A percentile compares a stretch with the other conserved stretches of the same genome.
Evolutionary conservation across 2,329 filamentous ascomycete species (phyloP).

Genomic region (Penicillium sp.): DNA sequence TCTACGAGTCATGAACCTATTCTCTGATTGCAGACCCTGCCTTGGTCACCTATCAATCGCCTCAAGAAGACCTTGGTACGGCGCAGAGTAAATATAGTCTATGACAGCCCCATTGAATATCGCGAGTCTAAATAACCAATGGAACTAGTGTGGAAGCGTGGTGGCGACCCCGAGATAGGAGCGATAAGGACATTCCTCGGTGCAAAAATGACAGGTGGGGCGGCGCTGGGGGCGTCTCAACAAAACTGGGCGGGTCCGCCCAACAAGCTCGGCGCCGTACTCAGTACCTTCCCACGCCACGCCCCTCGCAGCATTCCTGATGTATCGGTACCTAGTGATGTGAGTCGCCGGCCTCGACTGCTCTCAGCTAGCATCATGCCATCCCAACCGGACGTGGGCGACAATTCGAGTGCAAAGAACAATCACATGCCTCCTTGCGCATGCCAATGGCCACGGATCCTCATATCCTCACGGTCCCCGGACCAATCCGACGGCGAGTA

Average conservation of each 20-base stretch:
- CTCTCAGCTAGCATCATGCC: background rate
- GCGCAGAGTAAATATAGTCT: background rate
- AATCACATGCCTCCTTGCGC: conserved; percentile 12
- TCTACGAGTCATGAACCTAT: conserved; percentile 20
- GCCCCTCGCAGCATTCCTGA: background rate
- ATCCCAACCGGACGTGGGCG: too few species aligned
- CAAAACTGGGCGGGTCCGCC: conserved; percentile 21
- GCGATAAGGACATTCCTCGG: background rate
- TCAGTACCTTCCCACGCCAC: background rate
- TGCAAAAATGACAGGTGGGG: conserved; percentile 5
- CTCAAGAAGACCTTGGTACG: background rate
- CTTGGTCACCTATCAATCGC: background rate
- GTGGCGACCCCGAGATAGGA: background rate
- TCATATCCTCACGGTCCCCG: background rate
- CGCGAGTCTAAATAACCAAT: background rate
- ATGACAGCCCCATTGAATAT: background rate
- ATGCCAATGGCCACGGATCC: conserved; percentile 14
- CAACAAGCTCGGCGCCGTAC: conserved; percentile 16
- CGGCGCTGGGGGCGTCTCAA: conserved; percentile 19
- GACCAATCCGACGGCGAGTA: conserved; percentile 5
- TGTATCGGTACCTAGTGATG: background rate
- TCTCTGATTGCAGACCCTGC: background rate
- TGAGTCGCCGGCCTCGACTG: too few species aligned
- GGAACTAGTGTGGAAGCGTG: background rate
- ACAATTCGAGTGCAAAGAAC: background rate